Evolutionary conservation across 345 rosid species (phyloP), one percentile per base, ranked within the genome.

Genomic region (Eutrema yunnanense): DNA sequence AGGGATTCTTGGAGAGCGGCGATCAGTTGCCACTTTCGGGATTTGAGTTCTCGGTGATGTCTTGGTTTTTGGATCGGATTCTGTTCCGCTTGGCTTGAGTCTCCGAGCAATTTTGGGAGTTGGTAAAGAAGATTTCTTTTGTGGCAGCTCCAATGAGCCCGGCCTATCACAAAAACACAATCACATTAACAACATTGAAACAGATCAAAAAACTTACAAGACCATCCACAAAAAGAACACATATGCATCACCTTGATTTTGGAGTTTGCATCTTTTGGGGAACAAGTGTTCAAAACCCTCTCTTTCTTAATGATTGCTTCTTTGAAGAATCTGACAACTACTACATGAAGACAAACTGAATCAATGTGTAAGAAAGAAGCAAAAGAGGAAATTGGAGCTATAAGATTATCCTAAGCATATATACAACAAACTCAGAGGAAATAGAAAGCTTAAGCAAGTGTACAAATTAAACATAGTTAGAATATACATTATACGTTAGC

Each of bases 1-100:
- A 11, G 90, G 86, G 62, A 84, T 87, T 74, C 87, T 78, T 33
- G 88, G 92, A 9, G 97, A 87, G 52, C 77, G 84, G 36, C 92
- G 92, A 42, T 89, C 92, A n/a, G 76, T 9, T 58, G 64, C 54
- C 26, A 86, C 83, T 80, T 83, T 93, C 16, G 87, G 88, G 80
- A 86, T 87, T 82, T 67, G 85, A 33, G 80, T 94, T 82, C 86
- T 93, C 2, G 86, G 86, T 38, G 82, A 5, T 12, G 65, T 82
- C 70, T 81, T 84, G 13, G 59, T 74, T 9, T 72, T 79, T 8
- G 80, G 76, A 54, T 85, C 90, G 4, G 81, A 66, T 43, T 89
- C 90, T 50, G 6, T 6, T 16, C 69, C 69, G 10, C 80, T 88
- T 3, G 78, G 71, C 80, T 87, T 93, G 61, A 87, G 84, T 69